Evolutionary conservation across 2,329 filamentous ascomycete species (phyloP).

Genomic region (Beauveria varroae): DNA sequence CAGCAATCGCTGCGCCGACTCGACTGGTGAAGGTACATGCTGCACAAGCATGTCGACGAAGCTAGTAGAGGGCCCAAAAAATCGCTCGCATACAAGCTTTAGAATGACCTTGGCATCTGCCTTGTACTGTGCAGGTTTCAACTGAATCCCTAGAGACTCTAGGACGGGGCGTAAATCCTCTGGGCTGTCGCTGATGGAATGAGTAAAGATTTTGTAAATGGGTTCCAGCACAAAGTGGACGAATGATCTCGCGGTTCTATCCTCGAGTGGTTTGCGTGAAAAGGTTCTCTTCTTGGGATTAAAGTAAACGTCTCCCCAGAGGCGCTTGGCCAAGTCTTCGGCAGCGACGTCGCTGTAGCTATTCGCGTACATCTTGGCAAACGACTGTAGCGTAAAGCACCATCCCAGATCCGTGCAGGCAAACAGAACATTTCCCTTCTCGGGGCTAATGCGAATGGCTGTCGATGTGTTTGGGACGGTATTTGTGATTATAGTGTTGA

Average conservation of each 20-base stretch:
- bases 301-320: slow-evolving; percentile 97
- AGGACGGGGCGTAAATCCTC: slow-evolving; percentile 76
- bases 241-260: slow-evolving; percentile 75
- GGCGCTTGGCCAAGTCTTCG: slow-evolving; percentile 70
- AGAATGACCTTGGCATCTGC: slow-evolving; percentile 83
- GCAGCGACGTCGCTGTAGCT: slow-evolving; percentile 76
- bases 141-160: slow-evolving; percentile 66
- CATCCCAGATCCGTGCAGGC: slow-evolving; percentile 89
- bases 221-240: slow-evolving; percentile 93
- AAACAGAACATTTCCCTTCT: slow-evolving; percentile 97
- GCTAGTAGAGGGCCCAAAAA: slow-evolving; percentile 82
- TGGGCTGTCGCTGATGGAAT: slow-evolving; percentile 86
- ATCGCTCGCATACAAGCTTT: slow-evolving; percentile 85
- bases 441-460: slow-evolving; percentile 75
- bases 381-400: slow-evolving; percentile 92
- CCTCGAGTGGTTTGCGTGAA: slow-evolving; percentile 77
- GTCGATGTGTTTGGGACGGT: slow-evolving; percentile 75
- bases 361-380: slow-evolving; percentile 93
- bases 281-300: slow-evolving; percentile 88
- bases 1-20: slow-evolving; percentile 68
- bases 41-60: slow-evolving; percentile 94
- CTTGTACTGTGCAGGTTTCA: slow-evolving; percentile 91
- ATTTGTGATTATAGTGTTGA: slow-evolving; percentile 92
- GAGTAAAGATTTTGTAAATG: slow-evolving; percentile 94
- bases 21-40: slow-evolving; percentile 80